phyloP scores from a whole-genome alignment of 805 yeast genomes.

The Brettanomyces anomalus region DNA sequence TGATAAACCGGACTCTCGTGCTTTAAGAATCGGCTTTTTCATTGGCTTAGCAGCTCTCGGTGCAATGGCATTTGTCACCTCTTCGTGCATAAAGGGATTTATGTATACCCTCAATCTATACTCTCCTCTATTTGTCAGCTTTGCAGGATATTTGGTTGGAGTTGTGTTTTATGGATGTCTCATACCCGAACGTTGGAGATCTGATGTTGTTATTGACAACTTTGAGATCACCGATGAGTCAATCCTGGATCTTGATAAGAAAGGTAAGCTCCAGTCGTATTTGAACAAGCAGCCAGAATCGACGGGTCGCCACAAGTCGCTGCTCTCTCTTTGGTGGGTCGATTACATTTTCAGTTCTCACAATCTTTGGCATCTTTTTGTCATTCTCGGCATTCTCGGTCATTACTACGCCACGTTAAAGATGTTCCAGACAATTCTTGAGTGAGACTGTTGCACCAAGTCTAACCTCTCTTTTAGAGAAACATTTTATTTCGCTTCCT shows the following conservation, averaged over 20 bases:
- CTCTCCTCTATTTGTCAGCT: constrained; percentile 61
- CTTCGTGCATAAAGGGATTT: constrained; percentile 48
- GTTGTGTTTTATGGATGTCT: constrained; percentile 81
- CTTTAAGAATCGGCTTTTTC: constrained; percentile 72
- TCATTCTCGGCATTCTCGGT: constrained; percentile 79
- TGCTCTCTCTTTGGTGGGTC: constrained; percentile 72
- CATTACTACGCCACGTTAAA: constrained; percentile 75
- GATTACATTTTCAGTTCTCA: constrained; percentile 73
- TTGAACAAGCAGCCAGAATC: constrained; percentile 33
- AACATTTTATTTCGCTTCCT: background rate
- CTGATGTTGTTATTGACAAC: constrained; percentile 52
- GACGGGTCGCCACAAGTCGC: constrained; percentile 25
- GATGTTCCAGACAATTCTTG: constrained; percentile 37
- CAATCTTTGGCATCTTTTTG: constrained; percentile 91
- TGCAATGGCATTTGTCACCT: constrained; percentile 49
- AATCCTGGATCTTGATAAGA: constrained; percentile 21
- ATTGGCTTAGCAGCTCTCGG: constrained; percentile 74
- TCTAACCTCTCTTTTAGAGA: too few species aligned
- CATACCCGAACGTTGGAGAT: constrained; percentile 83
- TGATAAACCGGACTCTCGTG: constrained; percentile 79
- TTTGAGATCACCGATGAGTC: constrained; percentile 25
- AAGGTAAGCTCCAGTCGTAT: constrained; percentile 25
- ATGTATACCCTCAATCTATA: constrained; percentile 43
- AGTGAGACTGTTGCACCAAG: too few species aligned
- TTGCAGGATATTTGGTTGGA: constrained; percentile 70